Evolutionary conservation across 768 basidiomycete species (phyloP).

Genomic region (Collybia mongolica): DNA sequence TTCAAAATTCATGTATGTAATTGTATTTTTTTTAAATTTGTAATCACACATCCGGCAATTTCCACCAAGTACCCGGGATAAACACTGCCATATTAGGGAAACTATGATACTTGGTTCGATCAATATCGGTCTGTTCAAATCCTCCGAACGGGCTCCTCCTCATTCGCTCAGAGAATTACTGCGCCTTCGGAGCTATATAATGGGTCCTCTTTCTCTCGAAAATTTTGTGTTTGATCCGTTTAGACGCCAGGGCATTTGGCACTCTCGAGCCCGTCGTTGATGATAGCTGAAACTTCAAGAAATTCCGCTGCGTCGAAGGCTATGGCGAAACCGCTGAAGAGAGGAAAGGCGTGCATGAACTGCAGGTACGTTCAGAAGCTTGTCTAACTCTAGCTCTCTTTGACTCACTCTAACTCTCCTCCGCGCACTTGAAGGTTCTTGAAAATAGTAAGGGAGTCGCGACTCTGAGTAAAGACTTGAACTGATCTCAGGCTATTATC

Average conservation of each 20-base stretch:
- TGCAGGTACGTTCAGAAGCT: slow-evolving; percentile 38
- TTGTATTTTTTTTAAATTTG: background rate
- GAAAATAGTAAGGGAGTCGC: slow-evolving; percentile 41
- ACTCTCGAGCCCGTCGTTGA: slow-evolving; percentile 27
- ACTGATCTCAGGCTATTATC: slow-evolving; percentile 6
- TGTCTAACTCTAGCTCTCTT: slow-evolving; percentile 1
- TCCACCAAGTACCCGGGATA: no score
- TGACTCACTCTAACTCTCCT: slow-evolving; percentile 3
- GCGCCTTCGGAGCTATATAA: slow-evolving; percentile 33
- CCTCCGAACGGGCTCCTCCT: no score
- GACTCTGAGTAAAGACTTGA: background rate
- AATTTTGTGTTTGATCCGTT: slow-evolving; percentile 34
- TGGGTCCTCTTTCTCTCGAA: slow-evolving; percentile 19
- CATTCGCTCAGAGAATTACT: background rate
- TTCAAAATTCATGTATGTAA: no score
- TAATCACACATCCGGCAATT: no score
- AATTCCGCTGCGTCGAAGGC: slow-evolving; percentile 26
- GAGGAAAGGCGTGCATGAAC: slow-evolving; percentile 55
- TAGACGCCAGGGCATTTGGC: slow-evolving; percentile 22
- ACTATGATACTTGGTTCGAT: no score
- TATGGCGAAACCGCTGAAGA: slow-evolving; percentile 43
- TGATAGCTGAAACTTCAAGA: slow-evolving; percentile 36
- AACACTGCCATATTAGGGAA: no score
- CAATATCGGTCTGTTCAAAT: no score
- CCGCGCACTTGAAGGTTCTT: slow-evolving; percentile 32